Base-by-base conservation (phyloP, 805 yeast species). In the Metschnikowia henanensis region DNA sequence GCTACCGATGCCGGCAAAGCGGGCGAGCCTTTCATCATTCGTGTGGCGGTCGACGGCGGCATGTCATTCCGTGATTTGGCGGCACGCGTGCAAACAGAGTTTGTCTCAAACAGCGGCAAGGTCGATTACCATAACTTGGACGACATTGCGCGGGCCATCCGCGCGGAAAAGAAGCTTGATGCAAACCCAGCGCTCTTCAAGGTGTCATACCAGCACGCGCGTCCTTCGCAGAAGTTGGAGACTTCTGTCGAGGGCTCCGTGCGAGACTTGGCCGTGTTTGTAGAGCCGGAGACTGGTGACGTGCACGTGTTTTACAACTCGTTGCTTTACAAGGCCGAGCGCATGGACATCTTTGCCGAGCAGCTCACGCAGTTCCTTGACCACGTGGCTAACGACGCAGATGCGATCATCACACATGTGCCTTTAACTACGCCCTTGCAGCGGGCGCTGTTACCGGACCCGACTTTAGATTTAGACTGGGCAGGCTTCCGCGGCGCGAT, bases 401-500 rank as follows among this genome's bases (percentile, higher is more conserved):
- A 69, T 0, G 41, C 60, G 2, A 60, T 67, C 16, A 75, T 88
- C 42, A 80, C 94, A 35, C 72, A 79, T 47, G 76, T 87, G 23
- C 76, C 79, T 32, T 72, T 94, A 51, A 69, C 88, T 43, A 89
- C 98, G 1, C 57, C 67, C n/a, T 63, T 82, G 1, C 96, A 90
- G 56, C 59, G 56, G 35, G 50, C 63, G 0, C 66, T 73, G 2
- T 72, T 95, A 43, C 99, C 99, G 6, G 91, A 91, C 61, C 98
- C 99, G 34, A 87, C 89, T 7, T 63, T 70, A 8, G 85, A 90
- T 56, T 74, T 94, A 51, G 96, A 90, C 66, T 94, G 97, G 97
- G 73, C 83, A 32, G 86, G 85, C 22, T 94, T 80, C 66, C 77
- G 95, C 53, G 99, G 99, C 35, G 91, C 98, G 13, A 95, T 94